Base-by-base conservation (phyloP, 306 rosid genomes). In the Dicorynia guianensis region DNA sequence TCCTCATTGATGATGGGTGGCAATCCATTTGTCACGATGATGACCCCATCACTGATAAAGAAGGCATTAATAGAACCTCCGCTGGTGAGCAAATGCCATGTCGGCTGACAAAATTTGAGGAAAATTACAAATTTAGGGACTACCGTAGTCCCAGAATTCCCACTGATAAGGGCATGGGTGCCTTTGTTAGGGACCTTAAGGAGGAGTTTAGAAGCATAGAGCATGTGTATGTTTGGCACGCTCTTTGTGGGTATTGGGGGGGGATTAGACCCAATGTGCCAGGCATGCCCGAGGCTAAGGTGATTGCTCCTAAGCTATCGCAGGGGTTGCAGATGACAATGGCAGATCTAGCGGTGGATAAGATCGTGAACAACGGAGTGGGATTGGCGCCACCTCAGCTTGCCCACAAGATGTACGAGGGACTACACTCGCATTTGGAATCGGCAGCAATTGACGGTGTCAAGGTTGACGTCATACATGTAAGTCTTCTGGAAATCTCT, bases 231-330 rank as follows among this genome's bases (percentile, higher is more conserved):
- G 90, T 88, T 49, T 92, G 97, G 97, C 93, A 89, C 66, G 93
- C 90, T 0, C 77, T 89, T 34, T 86, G 90, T 75, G 93, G 97
- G 36, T 92, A 92, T 61, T 89, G 89, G 97, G 96, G 91, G 61
- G 97, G 93, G 79, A 11, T 83, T 38, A 85, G 89, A 57, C 90
- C 93, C 4, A 44, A 76, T 6, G 84, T 64, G 0, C 14, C 9
- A 0, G 89, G 82, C 1, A 67, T 89, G 87, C 96, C 96, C 0
- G 52, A 83, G 74, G 63, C 88, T 0, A 76, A 58, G 76, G 70
- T 92, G 17, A 47, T 92, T 7, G 11, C 8, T 3, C 81, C 89
- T 0, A 83, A 66, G 70, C 8, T 85, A 61, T 80, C 92, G 4
- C 19, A 15, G 39, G 93, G 90, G 3, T 76, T 75, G 71, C 48